Evolutionary conservation across 2,329 filamentous ascomycete species (phyloP).

Genomic region (Aspergillus costaricaensis): DNA sequence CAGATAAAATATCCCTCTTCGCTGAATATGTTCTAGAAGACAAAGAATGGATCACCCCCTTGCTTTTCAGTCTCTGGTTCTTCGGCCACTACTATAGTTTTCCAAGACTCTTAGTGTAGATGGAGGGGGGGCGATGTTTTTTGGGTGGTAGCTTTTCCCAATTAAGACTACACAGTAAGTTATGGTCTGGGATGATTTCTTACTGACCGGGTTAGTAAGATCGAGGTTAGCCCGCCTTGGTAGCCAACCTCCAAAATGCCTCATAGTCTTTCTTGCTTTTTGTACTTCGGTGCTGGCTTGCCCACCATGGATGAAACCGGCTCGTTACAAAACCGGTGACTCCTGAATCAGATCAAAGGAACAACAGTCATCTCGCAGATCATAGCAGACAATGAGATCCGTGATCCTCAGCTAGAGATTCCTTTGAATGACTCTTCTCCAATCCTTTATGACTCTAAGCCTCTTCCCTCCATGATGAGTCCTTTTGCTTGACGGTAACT

Average conservation of each 20-base stretch:
- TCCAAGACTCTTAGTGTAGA: neutral
- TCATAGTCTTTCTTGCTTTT: conserved; percentile 6
- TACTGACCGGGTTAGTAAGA: conserved; percentile 10
- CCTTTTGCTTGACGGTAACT: neutral
- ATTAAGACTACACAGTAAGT: neutral
- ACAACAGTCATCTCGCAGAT: neutral
- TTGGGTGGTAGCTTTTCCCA: neutral
- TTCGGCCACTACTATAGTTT: neutral
- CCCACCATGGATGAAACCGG: conserved; percentile 9
- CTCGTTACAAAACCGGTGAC: conserved; percentile 7
- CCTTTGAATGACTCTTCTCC: neutral
- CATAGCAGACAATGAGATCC: neutral
- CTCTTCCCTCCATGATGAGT: neutral
- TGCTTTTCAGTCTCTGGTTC: neutral
- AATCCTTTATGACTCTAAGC: neutral
- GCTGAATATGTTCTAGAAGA: conserved; percentile 8
- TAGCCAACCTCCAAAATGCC: conserved; percentile 12
- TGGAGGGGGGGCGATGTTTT: neutral
- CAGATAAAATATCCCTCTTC: conserved; percentile 11
- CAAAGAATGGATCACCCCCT: neutral
- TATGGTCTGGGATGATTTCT: conserved; percentile 1
- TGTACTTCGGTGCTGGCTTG: conserved; percentile 1
- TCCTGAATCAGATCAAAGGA: neutral
- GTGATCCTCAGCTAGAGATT: neutral
- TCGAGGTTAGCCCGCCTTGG: conserved; percentile 6